Evolutionary conservation across 352 stramenopile species (phyloP).

Genomic region (Pythium rhizo-oryzae): DNA sequence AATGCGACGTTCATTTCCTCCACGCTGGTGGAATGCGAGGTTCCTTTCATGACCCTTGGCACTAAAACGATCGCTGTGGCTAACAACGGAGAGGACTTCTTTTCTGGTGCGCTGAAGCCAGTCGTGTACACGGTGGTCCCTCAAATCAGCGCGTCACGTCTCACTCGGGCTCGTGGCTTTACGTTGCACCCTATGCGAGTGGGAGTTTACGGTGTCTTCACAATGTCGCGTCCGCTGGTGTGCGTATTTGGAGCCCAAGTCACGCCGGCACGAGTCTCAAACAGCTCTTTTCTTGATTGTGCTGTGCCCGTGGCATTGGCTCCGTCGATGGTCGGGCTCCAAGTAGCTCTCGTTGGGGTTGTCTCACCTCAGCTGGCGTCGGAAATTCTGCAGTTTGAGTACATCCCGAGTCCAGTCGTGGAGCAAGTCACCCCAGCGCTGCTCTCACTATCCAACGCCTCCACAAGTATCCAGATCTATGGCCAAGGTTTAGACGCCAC

Average conservation of each 20-base stretch:
- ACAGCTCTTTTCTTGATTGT: constrained; percentile 27
- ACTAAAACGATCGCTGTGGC: constrained; percentile 45
- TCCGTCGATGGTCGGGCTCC: background rate
- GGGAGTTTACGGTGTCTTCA: constrained; percentile 26
- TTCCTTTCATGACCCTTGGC: constrained; percentile 51
- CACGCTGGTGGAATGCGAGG: constrained; percentile 49
- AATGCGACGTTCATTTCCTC: constrained; percentile 46
- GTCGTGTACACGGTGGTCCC: constrained; percentile 17
- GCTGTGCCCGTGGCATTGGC: background rate
- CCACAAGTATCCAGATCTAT: constrained; percentile 7
- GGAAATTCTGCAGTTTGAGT: constrained; percentile 10
- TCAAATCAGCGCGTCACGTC: constrained; percentile 9
- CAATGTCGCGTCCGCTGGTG: background rate
- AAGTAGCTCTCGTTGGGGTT: constrained; percentile 5
- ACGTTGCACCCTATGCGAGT: constrained; percentile 6
- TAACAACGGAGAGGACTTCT: constrained; percentile 67
- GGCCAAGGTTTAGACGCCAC: constrained; percentile 3
- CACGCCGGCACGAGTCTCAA: constrained; percentile 3
- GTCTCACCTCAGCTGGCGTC: background rate
- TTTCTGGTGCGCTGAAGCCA: constrained; percentile 3
- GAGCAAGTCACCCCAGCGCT: background rate
- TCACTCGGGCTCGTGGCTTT: constrained; percentile 8
- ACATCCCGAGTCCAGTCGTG: constrained; percentile 1
- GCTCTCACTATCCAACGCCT: constrained; percentile 2
- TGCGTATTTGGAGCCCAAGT: constrained; percentile 11